Base-by-base conservation (phyloP, 495 filamentous ascomycete genomes). In the Penicillium roqueforti region DNA sequence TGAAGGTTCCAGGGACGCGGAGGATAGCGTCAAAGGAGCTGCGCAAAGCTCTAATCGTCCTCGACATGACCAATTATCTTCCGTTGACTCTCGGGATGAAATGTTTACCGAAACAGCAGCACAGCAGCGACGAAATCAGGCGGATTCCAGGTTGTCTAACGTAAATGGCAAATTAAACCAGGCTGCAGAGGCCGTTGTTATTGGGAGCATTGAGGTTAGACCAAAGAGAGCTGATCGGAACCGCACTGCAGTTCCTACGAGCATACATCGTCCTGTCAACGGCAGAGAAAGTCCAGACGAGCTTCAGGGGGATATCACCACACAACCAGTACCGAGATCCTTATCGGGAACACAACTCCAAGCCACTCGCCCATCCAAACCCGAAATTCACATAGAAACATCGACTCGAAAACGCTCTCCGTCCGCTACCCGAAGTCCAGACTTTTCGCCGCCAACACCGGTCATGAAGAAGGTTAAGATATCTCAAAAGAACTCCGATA, bases 211-310 rank as follows among this genome's bases (percentile, higher is more conserved):
- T 16, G 64, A 70, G 29, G 46, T 60, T n/a, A 20, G 19, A 19
- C 11, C 19, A 26, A 52, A 25, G 40, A 45, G 26, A 11, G 8
- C 13, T 38, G 25, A 13, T 5, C 22, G 3, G 19, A 25, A 48
- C 0, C 29, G 22, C 10, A 18, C 10, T 39, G 19, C 49, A 34
- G 18, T 11, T 47, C 16, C 40, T 40, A 14, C 41, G 31, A 6
- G 18, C 32, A 26, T 49, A 34, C 29, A 10, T 57, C 34, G n/a
- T 19, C 11, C 11, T 41, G 11, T 14, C 28, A 36, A 63, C 20
- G 38, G 53, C 8, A 66, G 66, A 16, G 72, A 75, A 34, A 78
- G 76, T 44, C 59, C 71, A 3, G 76, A 79, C 62, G 75, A 76
- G 51, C 52, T 79, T 1, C 75, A 78, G 42, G 71, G 68, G 5